Percentiles rank a stretch among this genome's conserved stretches.
Conservation (phyloP, 805 yeast species). For the Cyberlindnera misumaiensis region DNA sequence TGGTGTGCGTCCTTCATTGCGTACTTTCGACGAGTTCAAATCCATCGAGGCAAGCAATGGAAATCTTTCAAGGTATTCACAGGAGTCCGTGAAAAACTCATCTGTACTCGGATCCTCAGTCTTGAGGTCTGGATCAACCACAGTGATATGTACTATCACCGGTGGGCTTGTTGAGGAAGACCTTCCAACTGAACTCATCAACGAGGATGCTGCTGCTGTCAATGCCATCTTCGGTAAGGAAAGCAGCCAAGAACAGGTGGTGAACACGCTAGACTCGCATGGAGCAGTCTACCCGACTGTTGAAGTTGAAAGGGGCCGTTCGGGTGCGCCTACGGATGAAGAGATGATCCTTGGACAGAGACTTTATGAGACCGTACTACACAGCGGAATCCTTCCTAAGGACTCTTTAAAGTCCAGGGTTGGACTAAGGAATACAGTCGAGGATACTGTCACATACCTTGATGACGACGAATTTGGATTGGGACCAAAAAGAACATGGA, state of each 20-base stretch:
- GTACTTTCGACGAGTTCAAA: conserved; percentile 69
- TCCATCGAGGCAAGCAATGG: conserved; percentile 40
- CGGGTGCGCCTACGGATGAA: conserved; percentile 79
- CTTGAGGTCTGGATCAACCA: conserved; percentile 63
- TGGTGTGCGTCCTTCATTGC: conserved; percentile 70
- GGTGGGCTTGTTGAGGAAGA: conserved; percentile 59
- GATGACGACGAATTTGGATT: conserved; percentile 28
- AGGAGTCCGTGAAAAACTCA: conserved; percentile 24
- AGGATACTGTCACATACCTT: conserved; percentile 42
- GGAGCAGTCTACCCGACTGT: conserved; percentile 64
- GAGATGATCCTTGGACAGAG: conserved; percentile 71
- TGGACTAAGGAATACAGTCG: conserved; percentile 42
- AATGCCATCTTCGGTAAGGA: conserved; percentile 27
- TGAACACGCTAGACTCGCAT: conserved; percentile 23
- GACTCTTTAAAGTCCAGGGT: conserved; percentile 51
- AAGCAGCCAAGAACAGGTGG: conserved; percentile 20
- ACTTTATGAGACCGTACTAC: conserved; percentile 52
- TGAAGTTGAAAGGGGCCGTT: conserved; percentile 66
- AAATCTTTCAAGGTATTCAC: conserved; percentile 30
- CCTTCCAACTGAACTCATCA: conserved; percentile 33
- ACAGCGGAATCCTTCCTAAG: conserved; percentile 45
- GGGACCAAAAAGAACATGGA: conserved; percentile 40
- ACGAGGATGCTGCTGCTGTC: conserved; percentile 32
- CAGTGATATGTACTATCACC: conserved; percentile 63
- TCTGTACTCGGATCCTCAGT: conserved; percentile 60